phyloP scores from a whole-genome alignment of 495 filamentous ascomycete genomes.

The Xylaria venustula region DNA sequence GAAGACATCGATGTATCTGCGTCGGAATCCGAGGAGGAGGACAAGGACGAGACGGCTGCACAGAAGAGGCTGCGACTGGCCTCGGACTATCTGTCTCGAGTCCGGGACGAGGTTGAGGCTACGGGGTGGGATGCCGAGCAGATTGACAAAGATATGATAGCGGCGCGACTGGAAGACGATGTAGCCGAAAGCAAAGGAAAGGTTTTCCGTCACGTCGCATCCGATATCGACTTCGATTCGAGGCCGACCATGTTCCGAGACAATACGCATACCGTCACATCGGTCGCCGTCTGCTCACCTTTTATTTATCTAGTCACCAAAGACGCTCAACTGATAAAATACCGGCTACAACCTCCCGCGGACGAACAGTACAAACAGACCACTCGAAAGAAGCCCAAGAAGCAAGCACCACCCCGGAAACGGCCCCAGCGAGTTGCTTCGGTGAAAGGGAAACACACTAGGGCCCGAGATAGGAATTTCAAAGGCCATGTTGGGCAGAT shows the following conservation, averaged over 20 bases:
- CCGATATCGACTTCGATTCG: conserved; percentile 36
- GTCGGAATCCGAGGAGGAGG: conserved; percentile 54
- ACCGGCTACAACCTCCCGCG: conserved; percentile 68
- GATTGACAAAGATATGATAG: conserved; percentile 43
- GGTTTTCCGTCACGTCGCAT: conserved; percentile 75
- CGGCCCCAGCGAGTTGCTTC: conserved; percentile 70
- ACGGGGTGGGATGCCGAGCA: conserved; percentile 89
- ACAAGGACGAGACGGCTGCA: conserved; percentile 75
- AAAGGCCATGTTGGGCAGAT: conserved; percentile 77
- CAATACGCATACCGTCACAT: conserved; percentile 73
- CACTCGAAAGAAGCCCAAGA: conserved; percentile 58
- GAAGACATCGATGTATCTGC: conserved; percentile 31
- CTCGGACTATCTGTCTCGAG: conserved; percentile 89
- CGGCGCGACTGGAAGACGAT: conserved; percentile 63
- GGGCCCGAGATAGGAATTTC: conserved; percentile 59
- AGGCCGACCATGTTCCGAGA: conserved; percentile 63
- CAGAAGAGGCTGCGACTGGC: conserved; percentile 85
- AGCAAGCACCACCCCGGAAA: conserved; percentile 62
- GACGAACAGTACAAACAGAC: conserved; percentile 54
- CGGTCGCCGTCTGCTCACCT: conserved; percentile 72
- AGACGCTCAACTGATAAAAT: conserved; percentile 81
- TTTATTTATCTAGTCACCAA: conserved; percentile 78
- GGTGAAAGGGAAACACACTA: conserved; percentile 61
- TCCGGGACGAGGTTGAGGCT: conserved; percentile 73
- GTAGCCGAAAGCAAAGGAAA: conserved; percentile 91